A percentile compares a stretch with the other conserved stretches of the same genome.
Conservation (phyloP, 1,139 yeast species). For the Pichia norvegensis region DNA sequence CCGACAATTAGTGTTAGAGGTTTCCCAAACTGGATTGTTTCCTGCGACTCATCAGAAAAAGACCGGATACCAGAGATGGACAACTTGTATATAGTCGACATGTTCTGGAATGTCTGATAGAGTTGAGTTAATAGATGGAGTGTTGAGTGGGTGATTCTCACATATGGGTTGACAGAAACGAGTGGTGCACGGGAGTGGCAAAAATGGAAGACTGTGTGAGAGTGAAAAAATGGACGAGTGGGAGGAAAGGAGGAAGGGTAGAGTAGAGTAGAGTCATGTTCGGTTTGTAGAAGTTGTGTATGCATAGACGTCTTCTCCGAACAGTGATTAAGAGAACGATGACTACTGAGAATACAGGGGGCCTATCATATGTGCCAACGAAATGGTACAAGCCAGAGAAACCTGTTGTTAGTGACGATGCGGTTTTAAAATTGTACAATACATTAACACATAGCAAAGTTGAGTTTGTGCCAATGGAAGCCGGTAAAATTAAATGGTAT, state of each 20-base stretch:
- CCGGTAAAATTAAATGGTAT: slow-evolving; percentile 79
- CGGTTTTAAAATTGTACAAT: slow-evolving; percentile 50
- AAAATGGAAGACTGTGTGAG: too few species aligned
- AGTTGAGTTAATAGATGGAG: neutral
- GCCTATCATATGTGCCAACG: slow-evolving; percentile 11
- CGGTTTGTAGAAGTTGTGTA: neutral
- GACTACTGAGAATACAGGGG: neutral
- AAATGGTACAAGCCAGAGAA: slow-evolving; percentile 26
- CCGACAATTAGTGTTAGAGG: slow-evolving; percentile 95
- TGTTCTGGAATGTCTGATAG: slow-evolving; percentile 18
- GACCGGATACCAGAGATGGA: slow-evolving; percentile 89
- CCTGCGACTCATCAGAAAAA: slow-evolving; percentile 73
- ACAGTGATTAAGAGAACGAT: neutral
- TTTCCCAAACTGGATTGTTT: slow-evolving; percentile 80
- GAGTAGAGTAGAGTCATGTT: neutral
- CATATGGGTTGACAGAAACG: neutral
- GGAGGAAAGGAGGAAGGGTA: neutral
- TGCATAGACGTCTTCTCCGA: neutral
- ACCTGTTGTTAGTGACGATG: slow-evolving; percentile 8
- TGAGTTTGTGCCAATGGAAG: slow-evolving; percentile 58
- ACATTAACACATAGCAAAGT: slow-evolving; percentile 77
- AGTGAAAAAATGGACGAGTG: neutral
- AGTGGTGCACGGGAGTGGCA: neutral
- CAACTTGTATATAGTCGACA: slow-evolving; percentile 69
- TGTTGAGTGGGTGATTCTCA: neutral